These are phyloP conservation scores for Aegilops sharonensis DNA, from an alignment of 176 grass and related monocot genomes.

Conservation along the genomic window DNA sequence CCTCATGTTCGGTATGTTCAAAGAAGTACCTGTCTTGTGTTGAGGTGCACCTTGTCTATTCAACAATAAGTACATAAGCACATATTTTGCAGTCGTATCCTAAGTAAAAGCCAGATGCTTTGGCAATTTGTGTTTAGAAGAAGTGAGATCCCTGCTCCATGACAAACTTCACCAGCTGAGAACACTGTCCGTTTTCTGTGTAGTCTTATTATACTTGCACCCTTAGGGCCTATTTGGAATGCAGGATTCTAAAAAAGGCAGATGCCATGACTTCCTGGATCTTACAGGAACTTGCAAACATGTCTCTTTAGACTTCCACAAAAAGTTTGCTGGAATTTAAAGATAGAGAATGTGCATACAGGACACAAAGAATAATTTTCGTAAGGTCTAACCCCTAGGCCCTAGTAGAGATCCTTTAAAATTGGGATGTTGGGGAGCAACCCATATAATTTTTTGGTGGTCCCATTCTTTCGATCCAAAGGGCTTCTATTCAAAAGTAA, in stretches of 20 bases:
- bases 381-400: neutral
- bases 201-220: neutral
- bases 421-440: neutral
- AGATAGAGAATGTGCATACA: neutral
- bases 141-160: neutral
- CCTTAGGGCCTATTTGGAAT: neutral
- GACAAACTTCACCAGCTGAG: neutral
- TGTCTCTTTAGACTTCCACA: neutral
- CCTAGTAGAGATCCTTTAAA: neutral
- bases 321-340: neutral
- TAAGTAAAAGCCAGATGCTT: neutral
- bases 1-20: neutral
- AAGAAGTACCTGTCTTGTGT: neutral
- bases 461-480: neutral
- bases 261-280: neutral
- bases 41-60: neutral
- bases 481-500: neutral
- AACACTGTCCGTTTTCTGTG: neutral
- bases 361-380: neutral
- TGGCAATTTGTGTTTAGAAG: neutral
- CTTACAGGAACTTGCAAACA: conserved; percentile 2
- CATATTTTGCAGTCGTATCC: neutral
- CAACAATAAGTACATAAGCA: conserved; percentile 3
- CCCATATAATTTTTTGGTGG: neutral
- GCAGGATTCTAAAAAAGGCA: neutral